Percentiles rank a stretch among this genome's conserved stretches.
These are phyloP conservation scores for Diplodia mutila DNA, from an alignment of 2,329 filamentous ascomycete genomes.

Conservation along the genomic window DNA sequence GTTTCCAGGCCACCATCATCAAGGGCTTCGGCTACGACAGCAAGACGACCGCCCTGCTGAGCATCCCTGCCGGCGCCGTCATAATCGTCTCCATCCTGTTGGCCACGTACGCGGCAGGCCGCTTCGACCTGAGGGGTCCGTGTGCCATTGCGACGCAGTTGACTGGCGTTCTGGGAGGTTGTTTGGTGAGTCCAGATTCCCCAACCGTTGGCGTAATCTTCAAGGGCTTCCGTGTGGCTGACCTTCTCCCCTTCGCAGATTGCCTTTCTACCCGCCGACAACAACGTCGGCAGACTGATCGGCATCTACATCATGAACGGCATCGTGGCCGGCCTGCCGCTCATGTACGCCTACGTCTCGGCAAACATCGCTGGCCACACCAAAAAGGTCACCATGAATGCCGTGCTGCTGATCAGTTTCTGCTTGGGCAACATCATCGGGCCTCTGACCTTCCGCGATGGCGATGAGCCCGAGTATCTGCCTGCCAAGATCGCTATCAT, in stretches of 20 bases:
- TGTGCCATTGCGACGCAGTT: slow-evolving; percentile 31
- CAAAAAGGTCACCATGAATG: slow-evolving; percentile 45
- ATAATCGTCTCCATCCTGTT: slow-evolving; percentile 35
- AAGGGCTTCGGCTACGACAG: slow-evolving; percentile 35
- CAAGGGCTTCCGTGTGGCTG: slow-evolving; percentile 26
- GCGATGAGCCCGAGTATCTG: slow-evolving; percentile 35
- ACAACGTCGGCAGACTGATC: slow-evolving; percentile 29
- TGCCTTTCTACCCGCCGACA: slow-evolving; percentile 29
- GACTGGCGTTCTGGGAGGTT: slow-evolving; percentile 10
- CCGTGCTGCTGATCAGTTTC: slow-evolving; percentile 44
- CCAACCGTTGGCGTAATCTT: neutral
- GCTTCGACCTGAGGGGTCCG: slow-evolving; percentile 33
- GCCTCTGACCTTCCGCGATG: slow-evolving; percentile 39
- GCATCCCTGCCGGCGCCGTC: slow-evolving; percentile 33
- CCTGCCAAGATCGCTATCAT: slow-evolving; percentile 51
- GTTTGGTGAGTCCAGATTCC: neutral
- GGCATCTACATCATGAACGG: slow-evolving; percentile 33
- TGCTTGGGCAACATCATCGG: slow-evolving; percentile 49
- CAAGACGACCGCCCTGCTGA: slow-evolving; percentile 36
- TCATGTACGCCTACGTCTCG: slow-evolving; percentile 31
- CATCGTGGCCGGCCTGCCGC: slow-evolving; percentile 30
- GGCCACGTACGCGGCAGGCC: slow-evolving; percentile 33
- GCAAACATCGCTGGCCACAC: slow-evolving; percentile 40
- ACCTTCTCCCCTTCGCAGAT: slow-evolving; percentile 23
- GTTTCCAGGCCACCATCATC: slow-evolving; percentile 40